phyloP scores from a whole-genome alignment of 2,329 filamentous ascomycete species.

The Aspergillus jensenii region DNA sequence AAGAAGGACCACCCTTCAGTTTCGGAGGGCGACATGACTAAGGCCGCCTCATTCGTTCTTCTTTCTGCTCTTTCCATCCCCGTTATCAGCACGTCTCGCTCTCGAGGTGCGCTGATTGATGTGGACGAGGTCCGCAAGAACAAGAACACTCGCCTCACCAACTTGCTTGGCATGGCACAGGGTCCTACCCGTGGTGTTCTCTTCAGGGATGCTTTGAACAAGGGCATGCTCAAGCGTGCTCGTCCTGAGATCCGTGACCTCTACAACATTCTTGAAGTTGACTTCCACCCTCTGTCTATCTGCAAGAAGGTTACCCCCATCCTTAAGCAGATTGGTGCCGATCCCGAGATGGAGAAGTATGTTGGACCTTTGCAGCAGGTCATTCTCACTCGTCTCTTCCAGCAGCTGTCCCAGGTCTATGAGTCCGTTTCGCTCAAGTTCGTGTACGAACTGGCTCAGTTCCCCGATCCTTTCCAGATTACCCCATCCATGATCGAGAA shows the following conservation, averaged over 20 bases:
- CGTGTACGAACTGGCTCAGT: conserved; percentile 88
- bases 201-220: conserved; percentile 94
- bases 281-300: conserved; percentile 98
- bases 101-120: conserved; percentile 91
- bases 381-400: conserved; percentile 96
- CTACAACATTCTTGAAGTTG: conserved; percentile 98
- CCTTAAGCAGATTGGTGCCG: conserved; percentile 84
- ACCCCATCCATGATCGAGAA: conserved; percentile 91
- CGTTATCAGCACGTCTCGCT: conserved; percentile 97
- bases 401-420: conserved; percentile 98
- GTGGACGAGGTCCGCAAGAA: conserved; percentile 97
- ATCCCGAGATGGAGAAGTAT: conserved; percentile 97
- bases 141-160: conserved; percentile 96
- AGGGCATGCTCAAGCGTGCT: conserved; percentile 88
- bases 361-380: conserved; percentile 95
- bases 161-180: conserved; percentile 88
- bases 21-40: conserved; percentile 85
- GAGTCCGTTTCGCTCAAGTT: conserved; percentile 95
- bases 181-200: conserved; percentile 84
- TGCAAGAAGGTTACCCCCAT: conserved; percentile 99
- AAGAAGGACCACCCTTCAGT: conserved; percentile 94
- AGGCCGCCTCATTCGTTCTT: conserved; percentile 92
- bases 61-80: conserved; percentile 95
- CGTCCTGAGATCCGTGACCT: conserved; percentile 93
- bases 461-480: conserved; percentile 95